Evolutionary conservation across 2,329 filamentous ascomycete species (phyloP).

Genomic region (Alternaria infectoria): DNA sequence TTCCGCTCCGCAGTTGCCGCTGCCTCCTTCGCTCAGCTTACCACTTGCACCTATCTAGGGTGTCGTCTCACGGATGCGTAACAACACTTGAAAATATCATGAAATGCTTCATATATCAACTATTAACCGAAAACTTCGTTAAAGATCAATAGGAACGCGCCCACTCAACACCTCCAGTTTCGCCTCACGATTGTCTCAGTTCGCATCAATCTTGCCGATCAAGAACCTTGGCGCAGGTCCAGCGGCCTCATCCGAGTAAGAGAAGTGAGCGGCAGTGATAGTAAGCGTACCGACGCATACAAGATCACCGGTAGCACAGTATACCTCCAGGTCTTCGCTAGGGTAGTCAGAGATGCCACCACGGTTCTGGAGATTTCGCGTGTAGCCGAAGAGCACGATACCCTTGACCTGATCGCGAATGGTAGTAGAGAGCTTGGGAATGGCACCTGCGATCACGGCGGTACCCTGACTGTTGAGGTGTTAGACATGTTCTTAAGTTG

Average conservation of each 20-base stretch:
- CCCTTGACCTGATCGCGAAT: constrained; percentile 45
- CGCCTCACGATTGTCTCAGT: not conserved
- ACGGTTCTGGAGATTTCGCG: constrained; percentile 47
- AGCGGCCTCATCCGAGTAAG: constrained; percentile 36
- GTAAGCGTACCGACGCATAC: constrained; percentile 46
- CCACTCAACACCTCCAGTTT: not conserved
- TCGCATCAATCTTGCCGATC: constrained; percentile 21
- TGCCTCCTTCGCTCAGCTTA: not conserved
- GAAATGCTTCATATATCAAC: not conserved
- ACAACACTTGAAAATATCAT: not conserved
- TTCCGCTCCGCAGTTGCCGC: not conserved
- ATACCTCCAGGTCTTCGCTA: constrained; percentile 40
- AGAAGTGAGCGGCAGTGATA: constrained; percentile 43
- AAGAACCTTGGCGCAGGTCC: constrained; percentile 37
- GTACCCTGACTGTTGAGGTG: constrained; percentile 44
- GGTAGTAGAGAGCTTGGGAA: constrained; percentile 32
- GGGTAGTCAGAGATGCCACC: constrained; percentile 47
- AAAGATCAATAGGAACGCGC: not conserved
- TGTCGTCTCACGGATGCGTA: not conserved
- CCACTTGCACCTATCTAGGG: not conserved
- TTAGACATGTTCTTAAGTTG: not conserved
- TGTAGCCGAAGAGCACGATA: constrained; percentile 51
- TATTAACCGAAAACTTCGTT: not conserved
- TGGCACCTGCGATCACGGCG: constrained; percentile 46
- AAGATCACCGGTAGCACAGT: constrained; percentile 43